Evolutionary conservation across 2,329 filamentous ascomycete species (phyloP).

Genomic region (Thielaviopsis punctulata): DNA sequence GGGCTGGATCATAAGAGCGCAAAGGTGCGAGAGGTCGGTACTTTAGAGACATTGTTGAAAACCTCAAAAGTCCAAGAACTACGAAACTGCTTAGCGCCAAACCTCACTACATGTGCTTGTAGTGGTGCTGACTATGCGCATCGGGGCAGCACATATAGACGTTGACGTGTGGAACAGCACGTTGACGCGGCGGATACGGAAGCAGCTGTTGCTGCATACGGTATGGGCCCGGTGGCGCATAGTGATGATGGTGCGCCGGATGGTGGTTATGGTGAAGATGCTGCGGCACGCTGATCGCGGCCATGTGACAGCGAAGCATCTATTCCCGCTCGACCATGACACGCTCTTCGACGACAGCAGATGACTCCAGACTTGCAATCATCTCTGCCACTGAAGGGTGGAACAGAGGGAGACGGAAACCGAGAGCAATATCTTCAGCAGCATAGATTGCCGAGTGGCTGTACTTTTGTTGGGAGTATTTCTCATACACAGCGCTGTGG

Average conservation of each 20-base stretch:
- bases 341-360: neutral
- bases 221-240: neutral
- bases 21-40: neutral
- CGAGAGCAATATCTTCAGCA: slow-evolving; percentile 50
- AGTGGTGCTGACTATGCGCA: neutral
- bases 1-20: neutral
- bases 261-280: neutral
- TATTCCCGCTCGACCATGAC: slow-evolving; percentile 7
- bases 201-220: neutral
- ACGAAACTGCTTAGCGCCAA: too few species aligned
- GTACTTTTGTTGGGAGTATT: slow-evolving; percentile 77
- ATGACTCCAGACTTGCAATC: slow-evolving; percentile 2
- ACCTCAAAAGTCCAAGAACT: neutral
- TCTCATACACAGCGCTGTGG: slow-evolving; percentile 75
- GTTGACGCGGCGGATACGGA: neutral
- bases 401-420: slow-evolving; percentile 30
- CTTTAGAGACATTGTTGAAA: neutral
- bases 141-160: neutral
- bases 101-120: neutral
- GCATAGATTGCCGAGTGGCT: slow-evolving; percentile 72
- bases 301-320: slow-evolving; percentile 4
- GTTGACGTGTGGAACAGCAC: neutral
- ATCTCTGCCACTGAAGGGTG: slow-evolving; percentile 12
- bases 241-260: neutral
- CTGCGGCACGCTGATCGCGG: neutral